Evolutionary conservation across 116 monocot genomes (phyloP).

Genomic region (Phalaenopsis hybrid): DNA sequence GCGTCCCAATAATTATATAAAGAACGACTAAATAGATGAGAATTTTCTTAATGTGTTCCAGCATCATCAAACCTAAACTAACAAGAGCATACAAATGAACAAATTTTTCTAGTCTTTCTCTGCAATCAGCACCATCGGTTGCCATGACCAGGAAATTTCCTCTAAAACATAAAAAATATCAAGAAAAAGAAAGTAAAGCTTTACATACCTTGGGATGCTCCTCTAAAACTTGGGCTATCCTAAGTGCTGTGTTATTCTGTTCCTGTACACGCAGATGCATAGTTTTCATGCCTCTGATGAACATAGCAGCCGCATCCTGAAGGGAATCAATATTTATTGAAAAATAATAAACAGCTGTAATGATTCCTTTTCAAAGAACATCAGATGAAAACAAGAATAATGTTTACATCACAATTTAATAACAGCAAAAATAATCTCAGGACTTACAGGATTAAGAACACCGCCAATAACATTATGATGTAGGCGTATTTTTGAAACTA

Average conservation of each 20-base stretch:
- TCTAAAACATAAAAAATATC: not conserved
- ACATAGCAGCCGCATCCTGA: conserved; percentile 89
- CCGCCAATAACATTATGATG: conserved; percentile 89
- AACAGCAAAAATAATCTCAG: not conserved
- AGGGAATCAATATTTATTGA: not conserved
- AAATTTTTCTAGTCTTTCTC: not conserved
- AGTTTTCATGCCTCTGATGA: conserved; percentile 85
- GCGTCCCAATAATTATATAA: not conserved
- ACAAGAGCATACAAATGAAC: not conserved
- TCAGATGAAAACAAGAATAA: not conserved
- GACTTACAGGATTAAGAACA: conserved; percentile 86
- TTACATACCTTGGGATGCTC: conserved; percentile 84
- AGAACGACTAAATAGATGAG: not conserved
- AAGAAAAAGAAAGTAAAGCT: not conserved
- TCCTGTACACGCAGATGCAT: conserved; percentile 79
- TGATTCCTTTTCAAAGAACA: not conserved
- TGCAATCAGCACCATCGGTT: not conserved
- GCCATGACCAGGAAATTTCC: not conserved
- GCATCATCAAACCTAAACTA: not conserved
- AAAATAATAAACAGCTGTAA: not conserved
- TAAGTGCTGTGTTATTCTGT: conserved; percentile 79
- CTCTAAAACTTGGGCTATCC: conserved; percentile 99
- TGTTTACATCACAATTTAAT: conserved; percentile 6
- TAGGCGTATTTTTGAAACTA: conserved; percentile 69
- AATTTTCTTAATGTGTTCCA: not conserved